These are phyloP conservation scores for Bipolaris oryzae DNA, from an alignment of 2,329 filamentous ascomycete genomes.

Conservation along the genomic window DNA sequence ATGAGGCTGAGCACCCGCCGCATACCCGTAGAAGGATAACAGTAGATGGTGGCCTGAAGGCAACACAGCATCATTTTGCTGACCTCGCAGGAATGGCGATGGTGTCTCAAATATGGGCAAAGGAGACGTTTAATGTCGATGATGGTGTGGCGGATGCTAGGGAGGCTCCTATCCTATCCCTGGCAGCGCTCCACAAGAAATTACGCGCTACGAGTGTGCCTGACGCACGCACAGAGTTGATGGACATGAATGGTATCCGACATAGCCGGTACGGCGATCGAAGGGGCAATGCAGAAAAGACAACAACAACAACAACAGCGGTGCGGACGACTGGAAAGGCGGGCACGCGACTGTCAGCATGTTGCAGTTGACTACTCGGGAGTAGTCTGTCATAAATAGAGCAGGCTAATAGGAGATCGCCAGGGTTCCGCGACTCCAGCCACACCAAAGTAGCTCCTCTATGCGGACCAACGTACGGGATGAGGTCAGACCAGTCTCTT, in stretches of 20 bases:
- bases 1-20: background rate
- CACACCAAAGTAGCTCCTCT: constrained; percentile 16
- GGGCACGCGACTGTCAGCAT: constrained; percentile 8
- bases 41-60: background rate
- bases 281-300: background rate
- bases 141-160: constrained; percentile 9
- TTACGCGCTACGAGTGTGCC: constrained; percentile 8
- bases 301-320: no score
- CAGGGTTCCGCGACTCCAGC: constrained; percentile 16
- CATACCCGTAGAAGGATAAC: background rate
- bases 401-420: constrained; percentile 20
- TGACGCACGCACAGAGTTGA: background rate
- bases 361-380: no score
- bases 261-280: constrained; percentile 5
- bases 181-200: background rate
- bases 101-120: constrained; percentile 6
- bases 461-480: constrained; percentile 9
- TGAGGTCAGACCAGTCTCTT: constrained; percentile 22
- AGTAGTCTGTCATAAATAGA: background rate
- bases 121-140: background rate
- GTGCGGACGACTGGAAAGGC: background rate
- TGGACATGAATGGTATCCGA: background rate
- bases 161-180: constrained; percentile 3
- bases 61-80: constrained; percentile 6
- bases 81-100: background rate